Evolutionary conservation across 2,329 filamentous ascomycete species (phyloP).

Genomic region (Biscogniauxia marginata): DNA sequence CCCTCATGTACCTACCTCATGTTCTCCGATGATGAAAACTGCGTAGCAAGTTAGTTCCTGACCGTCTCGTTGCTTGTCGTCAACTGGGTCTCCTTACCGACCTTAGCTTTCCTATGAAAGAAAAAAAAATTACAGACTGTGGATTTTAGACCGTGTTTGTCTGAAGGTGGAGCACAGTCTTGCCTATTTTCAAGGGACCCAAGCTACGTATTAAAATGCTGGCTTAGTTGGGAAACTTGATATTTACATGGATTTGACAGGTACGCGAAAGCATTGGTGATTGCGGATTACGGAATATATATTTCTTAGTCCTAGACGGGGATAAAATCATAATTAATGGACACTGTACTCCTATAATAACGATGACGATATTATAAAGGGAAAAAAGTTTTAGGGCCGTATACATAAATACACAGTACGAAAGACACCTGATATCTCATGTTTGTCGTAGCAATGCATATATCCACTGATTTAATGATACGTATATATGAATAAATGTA

Average conservation of each 20-base stretch:
- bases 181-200: not conserved
- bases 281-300: too few species aligned
- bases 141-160: not conserved
- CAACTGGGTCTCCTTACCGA: not conserved
- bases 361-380: not conserved
- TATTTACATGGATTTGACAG: slow-evolving; percentile 12
- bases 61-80: not conserved
- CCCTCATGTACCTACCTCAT: too few species aligned
- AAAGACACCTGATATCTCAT: not conserved
- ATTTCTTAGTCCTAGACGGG: not conserved
- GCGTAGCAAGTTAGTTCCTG: not conserved
- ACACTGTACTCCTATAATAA: not conserved
- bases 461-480: not conserved
- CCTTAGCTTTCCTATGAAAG: not conserved
- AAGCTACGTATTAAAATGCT: not conserved
- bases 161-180: not conserved
- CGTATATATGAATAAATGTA: not conserved
- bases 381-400: not conserved
- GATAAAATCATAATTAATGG: not conserved
- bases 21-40: too few species aligned
- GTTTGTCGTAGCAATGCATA: too few species aligned
- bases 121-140: not conserved
- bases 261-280: not conserved
- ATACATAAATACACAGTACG: not conserved
- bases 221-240: slow-evolving; percentile 7